Base-by-base conservation (phyloP, 768 basidiomycete species). In the Leucocoprinus birnbaumii region DNA sequence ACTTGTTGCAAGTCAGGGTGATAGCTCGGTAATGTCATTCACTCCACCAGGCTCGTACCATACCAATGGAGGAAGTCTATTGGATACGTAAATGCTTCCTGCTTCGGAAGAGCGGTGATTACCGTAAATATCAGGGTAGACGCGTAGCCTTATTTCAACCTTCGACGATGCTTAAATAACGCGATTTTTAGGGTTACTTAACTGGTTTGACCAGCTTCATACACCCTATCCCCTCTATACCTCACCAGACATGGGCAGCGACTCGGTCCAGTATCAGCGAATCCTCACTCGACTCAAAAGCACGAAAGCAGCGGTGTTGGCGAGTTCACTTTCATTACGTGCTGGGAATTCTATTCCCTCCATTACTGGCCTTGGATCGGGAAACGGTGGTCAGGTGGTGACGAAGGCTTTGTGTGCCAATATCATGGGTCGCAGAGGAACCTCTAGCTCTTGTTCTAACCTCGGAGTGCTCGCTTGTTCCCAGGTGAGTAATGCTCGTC, bases 391-490 rank as follows among this genome's bases (percentile, higher is more conserved):
- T 18, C 27, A 19, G 9, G 27, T 48, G 42, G 51, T 26, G 51
- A 62, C 40, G 61, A 65, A 18, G 24, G 44, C n/a, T 51, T 62
- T 19, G 35, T 68, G 37, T 56, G 59, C 9, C 54, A 62, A 26
- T 37, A 62, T 18, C 59, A 58, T 8, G 68, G 69, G 47, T 3
- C 47, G 19, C 24, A 31, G 6, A 19, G 19, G 53, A 57, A 56
- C 38, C 68, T 68, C 37, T 6, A 48, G 18, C 27, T 45, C 59
- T 21, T 66, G 63, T 27, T 8, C 53, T 3, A 64, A 63, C 34
- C 48, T 38, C 21, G 68, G 68, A 27, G 27, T 65, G 8, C 34
- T 68, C 42, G 51, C 58, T 37, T 73, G 70, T 46, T 67, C 69
- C 19, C 66, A 64, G 63, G 72, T 70, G 40, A 43, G 47, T 35